phyloP scores from a whole-genome alignment of 2,329 filamentous ascomycete genomes.

The Falciphora oryzae region DNA sequence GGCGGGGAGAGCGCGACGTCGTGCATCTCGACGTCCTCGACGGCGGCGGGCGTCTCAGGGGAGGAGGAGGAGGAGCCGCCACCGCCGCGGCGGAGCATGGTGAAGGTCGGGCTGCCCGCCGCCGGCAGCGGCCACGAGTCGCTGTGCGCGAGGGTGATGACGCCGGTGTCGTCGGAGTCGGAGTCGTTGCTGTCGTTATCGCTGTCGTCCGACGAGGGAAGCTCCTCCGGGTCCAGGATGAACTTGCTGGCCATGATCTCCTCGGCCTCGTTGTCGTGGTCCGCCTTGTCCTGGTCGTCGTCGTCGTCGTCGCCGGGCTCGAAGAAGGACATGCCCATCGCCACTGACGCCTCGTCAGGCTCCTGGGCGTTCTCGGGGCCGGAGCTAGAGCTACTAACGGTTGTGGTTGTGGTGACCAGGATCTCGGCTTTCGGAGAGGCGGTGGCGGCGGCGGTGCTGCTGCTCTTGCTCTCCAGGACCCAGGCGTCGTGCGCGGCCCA shows the following conservation, averaged over 20 bases:
- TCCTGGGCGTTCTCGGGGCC: background rate
- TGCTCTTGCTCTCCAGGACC: background rate
- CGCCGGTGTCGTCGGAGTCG: background rate
- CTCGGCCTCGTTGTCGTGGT: background rate
- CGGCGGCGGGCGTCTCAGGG: background rate
- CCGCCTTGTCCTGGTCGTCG: background rate
- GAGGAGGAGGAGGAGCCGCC: background rate
- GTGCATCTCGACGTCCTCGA: background rate
- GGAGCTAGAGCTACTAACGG: too few species aligned
- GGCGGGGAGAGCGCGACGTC: background rate
- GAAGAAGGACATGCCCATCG: background rate
- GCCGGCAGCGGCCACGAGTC: background rate
- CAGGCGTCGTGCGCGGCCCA: background rate
- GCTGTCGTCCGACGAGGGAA: background rate
- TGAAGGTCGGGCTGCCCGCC: too few species aligned
- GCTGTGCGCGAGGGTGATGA: background rate
- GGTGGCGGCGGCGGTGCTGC: too few species aligned
- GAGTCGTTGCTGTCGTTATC: conserved; percentile 1
- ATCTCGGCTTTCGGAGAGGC: background rate
- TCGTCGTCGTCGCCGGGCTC: background rate
- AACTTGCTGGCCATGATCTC: background rate
- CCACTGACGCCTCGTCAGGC: background rate
- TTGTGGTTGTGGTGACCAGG: background rate
- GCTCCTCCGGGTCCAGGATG: background rate
- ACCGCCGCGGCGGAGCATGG: too few species aligned